Percentiles rank a stretch among this genome's conserved stretches.
Evolutionary conservation across 495 filamentous ascomycete genomes (phyloP).

Genomic region (Aspergillus cavernicola): DNA sequence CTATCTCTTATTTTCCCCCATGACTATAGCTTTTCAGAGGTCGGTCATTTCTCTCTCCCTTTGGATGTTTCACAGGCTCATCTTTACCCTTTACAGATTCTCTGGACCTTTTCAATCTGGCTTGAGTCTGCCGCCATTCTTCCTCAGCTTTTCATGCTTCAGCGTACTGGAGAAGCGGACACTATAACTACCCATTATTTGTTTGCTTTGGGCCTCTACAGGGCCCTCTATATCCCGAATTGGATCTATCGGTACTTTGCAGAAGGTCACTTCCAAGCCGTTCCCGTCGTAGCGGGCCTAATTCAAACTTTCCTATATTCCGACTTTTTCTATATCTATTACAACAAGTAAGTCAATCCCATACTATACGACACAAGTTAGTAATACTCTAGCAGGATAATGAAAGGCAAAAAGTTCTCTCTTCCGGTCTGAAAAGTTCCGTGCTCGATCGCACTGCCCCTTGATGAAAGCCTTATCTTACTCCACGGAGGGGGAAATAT

Average conservation of each 20-base stretch:
- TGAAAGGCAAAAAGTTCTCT: slow-evolving; percentile 87
- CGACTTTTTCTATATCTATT: slow-evolving; percentile 99
- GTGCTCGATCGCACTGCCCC: neutral
- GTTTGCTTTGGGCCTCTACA: slow-evolving; percentile 88
- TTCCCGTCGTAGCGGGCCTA: slow-evolving; percentile 80
- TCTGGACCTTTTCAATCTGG: slow-evolving; percentile 98
- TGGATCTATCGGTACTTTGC: slow-evolving; percentile 88
- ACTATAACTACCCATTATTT: slow-evolving; percentile 98
- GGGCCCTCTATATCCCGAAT: slow-evolving; percentile 95
- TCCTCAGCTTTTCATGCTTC: slow-evolving; percentile 95
- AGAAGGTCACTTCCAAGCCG: slow-evolving; percentile 72
- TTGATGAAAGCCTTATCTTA: neutral
- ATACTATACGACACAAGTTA: slow-evolving; percentile 2
- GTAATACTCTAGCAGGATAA: slow-evolving; percentile 48
- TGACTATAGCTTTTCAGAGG: slow-evolving; percentile 65
- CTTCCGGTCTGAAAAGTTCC: slow-evolving; percentile 68
- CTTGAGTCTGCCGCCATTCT: slow-evolving; percentile 94
- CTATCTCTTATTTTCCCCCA: slow-evolving; percentile 83
- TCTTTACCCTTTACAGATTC: slow-evolving; percentile 53
- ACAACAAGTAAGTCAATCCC: slow-evolving; percentile 68
- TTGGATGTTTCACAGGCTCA: neutral
- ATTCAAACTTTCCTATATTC: slow-evolving; percentile 94
- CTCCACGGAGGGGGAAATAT: neutral
- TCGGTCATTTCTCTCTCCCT: slow-evolving; percentile 20
- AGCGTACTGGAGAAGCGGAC: slow-evolving; percentile 95